A percentile compares a stretch with the other conserved stretches of the same genome.
Evolutionary conservation across 306 rosid species (phyloP).

Genomic region (Vicia faba): DNA sequence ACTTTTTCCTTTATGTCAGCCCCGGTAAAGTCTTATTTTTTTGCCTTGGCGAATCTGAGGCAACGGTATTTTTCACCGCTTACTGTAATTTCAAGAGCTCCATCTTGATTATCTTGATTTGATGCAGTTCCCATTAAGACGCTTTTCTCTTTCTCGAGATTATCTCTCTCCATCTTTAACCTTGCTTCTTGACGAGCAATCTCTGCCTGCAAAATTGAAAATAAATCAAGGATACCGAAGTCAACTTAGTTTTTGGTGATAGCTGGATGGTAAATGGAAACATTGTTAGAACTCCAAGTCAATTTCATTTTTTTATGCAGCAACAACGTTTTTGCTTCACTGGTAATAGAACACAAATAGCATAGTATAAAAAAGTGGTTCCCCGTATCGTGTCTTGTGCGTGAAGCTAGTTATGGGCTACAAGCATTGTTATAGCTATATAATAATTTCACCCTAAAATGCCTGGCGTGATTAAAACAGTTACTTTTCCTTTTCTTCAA

Average conservation of each 20-base stretch:
- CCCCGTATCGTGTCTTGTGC: too few relatives aligned
- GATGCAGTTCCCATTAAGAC: constrained; percentile 98
- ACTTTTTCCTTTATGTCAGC: constrained; percentile 1
- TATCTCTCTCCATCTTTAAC: constrained; percentile 92
- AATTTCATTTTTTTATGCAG: neutral
- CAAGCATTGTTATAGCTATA: too few relatives aligned
- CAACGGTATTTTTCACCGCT: constrained; percentile 97
- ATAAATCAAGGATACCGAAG: too few relatives aligned
- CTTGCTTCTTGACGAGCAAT: constrained; percentile 93
- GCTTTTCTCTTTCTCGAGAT: constrained; percentile 96
- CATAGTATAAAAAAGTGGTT: constrained; percentile 1
- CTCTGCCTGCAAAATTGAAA: constrained; percentile 62
- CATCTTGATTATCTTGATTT: constrained; percentile 92
- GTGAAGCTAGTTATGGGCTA: too few relatives aligned
- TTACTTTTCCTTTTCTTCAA: constrained; percentile 5
- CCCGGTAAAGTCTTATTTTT: constrained; percentile 57
- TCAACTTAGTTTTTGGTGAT: neutral
- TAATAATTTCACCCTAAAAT: too few relatives aligned
- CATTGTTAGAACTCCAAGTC: constrained; percentile 10
- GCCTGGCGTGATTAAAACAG: too few relatives aligned
- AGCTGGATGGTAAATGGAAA: constrained; percentile 18
- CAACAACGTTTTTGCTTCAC: neutral
- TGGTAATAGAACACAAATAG: neutral
- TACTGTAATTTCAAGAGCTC: constrained; percentile 97
- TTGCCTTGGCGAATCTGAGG: constrained; percentile 93